A percentile compares a stretch with the other conserved stretches of the same genome.
These are phyloP conservation scores for Vigna angularis DNA, from an alignment of 306 rosid genomes.

Conservation along the genomic window DNA sequence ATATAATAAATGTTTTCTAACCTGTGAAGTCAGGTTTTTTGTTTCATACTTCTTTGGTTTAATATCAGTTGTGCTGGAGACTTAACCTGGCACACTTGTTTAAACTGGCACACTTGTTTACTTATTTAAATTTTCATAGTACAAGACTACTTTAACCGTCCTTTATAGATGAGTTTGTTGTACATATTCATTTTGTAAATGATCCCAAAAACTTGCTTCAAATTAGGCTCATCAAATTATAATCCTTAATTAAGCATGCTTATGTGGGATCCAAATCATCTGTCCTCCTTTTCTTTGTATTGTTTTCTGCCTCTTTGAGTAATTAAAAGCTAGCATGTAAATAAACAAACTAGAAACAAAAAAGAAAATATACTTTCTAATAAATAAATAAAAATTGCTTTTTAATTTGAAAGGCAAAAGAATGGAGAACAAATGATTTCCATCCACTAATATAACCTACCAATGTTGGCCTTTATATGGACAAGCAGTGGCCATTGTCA, in stretches of 20 bases:
- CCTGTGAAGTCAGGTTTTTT: background rate
- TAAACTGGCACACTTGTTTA: background rate
- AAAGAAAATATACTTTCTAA: background rate
- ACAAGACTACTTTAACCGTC: background rate
- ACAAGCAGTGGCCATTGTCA: constrained; percentile 6
- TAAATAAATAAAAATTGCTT: background rate
- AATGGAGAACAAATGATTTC: constrained; percentile 6
- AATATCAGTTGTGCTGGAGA: background rate
- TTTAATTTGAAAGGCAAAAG: background rate
- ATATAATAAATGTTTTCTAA: background rate
- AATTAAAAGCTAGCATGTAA: background rate
- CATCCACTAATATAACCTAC: background rate
- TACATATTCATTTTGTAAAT: background rate
- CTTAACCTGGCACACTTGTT: background rate
- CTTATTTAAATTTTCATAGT: background rate
- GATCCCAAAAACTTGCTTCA: constrained; percentile 7
- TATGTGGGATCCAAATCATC: background rate
- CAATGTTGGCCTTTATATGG: constrained; percentile 16
- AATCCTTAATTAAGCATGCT: background rate
- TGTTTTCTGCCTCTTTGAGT: background rate
- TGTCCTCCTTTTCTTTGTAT: background rate
- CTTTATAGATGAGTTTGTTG: background rate
- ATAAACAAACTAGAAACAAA: background rate
- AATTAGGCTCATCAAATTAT: constrained; percentile 18
- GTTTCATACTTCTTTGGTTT: background rate